Conservation (phyloP, 108 stramenopile genomes). For the Cyclostephanos tholiformis region DNA sequence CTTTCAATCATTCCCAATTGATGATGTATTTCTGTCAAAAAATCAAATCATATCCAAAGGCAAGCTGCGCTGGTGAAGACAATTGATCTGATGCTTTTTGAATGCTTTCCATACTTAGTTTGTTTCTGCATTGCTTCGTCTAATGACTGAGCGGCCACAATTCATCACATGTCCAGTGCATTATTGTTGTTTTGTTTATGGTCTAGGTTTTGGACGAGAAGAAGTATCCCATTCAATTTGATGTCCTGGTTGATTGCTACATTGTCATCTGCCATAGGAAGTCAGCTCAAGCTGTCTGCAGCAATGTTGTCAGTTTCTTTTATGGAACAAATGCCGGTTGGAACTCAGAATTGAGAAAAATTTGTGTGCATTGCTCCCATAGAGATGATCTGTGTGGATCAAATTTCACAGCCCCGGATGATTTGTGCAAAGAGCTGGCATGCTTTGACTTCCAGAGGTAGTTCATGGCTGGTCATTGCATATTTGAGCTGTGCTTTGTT, state of each 20-base stretch:
- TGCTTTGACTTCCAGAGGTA: slow-evolving; percentile 32
- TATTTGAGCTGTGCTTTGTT: slow-evolving; percentile 44
- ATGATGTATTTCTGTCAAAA: slow-evolving; percentile 12
- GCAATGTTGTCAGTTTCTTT: slow-evolving; percentile 13
- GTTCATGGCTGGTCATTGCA: slow-evolving; percentile 49
- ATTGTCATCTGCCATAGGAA: slow-evolving; percentile 6
- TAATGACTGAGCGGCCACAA: background rate
- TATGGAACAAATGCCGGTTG: background rate
- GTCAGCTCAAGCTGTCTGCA: slow-evolving; percentile 9
- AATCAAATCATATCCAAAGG: slow-evolving; percentile 9
- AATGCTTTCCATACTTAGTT: background rate
- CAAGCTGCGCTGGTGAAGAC: too few species aligned
- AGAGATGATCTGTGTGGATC: slow-evolving; percentile 15
- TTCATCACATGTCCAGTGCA: background rate
- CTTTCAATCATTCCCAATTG: slow-evolving; percentile 18
- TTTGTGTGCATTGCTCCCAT: too few species aligned
- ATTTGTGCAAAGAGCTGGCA: slow-evolving; percentile 18
- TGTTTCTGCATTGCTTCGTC: background rate
- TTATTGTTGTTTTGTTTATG: too few species aligned
- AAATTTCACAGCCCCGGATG: slow-evolving; percentile 12
- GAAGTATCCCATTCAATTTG: too few species aligned
- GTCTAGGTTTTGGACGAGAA: too few species aligned
- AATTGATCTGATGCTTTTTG: background rate
- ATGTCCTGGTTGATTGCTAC: too few species aligned
- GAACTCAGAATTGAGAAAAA: slow-evolving; percentile 10